Conservation (phyloP, 495 filamentous ascomycete genomes). For the Penicillium argentinense region DNA sequence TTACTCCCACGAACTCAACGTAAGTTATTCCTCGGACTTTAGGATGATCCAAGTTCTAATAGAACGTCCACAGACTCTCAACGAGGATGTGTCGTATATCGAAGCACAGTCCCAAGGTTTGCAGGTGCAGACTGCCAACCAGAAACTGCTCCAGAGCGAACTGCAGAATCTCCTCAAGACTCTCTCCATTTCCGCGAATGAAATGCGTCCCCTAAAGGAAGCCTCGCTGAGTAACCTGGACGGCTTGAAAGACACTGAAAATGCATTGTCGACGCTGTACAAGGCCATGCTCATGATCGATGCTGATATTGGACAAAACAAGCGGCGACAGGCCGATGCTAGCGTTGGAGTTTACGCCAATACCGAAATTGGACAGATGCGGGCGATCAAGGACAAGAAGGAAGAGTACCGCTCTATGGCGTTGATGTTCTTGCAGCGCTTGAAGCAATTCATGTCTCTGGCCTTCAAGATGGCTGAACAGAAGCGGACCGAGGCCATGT, state of each 20-base stretch:
- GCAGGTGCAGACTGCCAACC: slow-evolving; percentile 95
- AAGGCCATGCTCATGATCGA: slow-evolving; percentile 96
- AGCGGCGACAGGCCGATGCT: slow-evolving; percentile 44
- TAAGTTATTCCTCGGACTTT: slow-evolving; percentile 34
- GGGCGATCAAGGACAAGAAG: slow-evolving; percentile 88
- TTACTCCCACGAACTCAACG: slow-evolving; percentile 90
- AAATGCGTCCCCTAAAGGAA: slow-evolving; percentile 70
- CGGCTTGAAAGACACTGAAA: slow-evolving; percentile 75
- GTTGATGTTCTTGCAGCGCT: slow-evolving; percentile 66
- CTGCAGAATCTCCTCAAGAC: slow-evolving; percentile 78
- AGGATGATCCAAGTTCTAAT: slow-evolving; percentile 12
- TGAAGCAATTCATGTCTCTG: slow-evolving; percentile 76
- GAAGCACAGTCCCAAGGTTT: slow-evolving; percentile 95
- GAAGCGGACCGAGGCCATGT: slow-evolving; percentile 57
- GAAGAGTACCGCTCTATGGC: slow-evolving; percentile 78
- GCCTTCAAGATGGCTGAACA: slow-evolving; percentile 75
- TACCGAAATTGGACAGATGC: slow-evolving; percentile 86
- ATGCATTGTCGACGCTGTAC: slow-evolving; percentile 75
- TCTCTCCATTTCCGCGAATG: slow-evolving; percentile 75
- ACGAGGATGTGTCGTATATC: slow-evolving; percentile 94
- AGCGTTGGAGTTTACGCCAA: slow-evolving; percentile 64
- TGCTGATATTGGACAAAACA: slow-evolving; percentile 63
- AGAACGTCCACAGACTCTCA: slow-evolving; percentile 70
- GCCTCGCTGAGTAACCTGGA: slow-evolving; percentile 69
- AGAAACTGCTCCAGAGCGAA: slow-evolving; percentile 89